Conservation (phyloP, 1,284 basidiomycete species). For the Ustilago hordei region DNA sequence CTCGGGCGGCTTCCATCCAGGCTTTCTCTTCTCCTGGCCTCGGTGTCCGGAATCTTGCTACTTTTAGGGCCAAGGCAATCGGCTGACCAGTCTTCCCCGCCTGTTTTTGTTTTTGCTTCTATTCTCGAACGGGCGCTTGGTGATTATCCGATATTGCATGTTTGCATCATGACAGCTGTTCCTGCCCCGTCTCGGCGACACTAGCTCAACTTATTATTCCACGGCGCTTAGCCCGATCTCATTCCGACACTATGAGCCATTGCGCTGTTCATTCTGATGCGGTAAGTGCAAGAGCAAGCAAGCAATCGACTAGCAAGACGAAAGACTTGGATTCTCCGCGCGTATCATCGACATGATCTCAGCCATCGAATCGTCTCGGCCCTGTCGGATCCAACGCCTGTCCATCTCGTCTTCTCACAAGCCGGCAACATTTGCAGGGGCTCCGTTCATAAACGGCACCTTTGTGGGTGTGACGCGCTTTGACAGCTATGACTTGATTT, state of each 20-base stretch:
- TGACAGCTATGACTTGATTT: slow-evolving; percentile 21
- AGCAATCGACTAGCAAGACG: slow-evolving; percentile 10
- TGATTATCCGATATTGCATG: slow-evolving; percentile 7
- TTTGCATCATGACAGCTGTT: slow-evolving; percentile 28
- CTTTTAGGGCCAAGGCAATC: neutral
- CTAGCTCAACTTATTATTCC: neutral
- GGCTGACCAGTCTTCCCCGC: neutral
- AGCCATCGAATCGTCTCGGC: neutral
- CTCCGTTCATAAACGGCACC: neutral
- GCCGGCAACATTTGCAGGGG: neutral
- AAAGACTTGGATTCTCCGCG: neutral
- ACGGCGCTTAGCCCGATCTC: neutral
- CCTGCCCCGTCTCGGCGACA: neutral
- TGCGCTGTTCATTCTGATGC: slow-evolving; percentile 8
- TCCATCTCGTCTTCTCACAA: neutral
- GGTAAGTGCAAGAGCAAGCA: slow-evolving; percentile 22
- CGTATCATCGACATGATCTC: neutral
- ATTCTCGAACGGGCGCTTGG: slow-evolving; percentile 5
- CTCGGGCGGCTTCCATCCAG: neutral
- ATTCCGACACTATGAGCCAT: slow-evolving; percentile 5
- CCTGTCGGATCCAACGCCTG: slow-evolving; percentile 8
- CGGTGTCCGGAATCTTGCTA: neutral
- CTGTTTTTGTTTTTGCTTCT: neutral
- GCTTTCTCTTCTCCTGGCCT: neutral
- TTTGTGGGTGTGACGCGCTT: neutral